These are phyloP conservation scores for Apiospora saccharicola DNA, from an alignment of 2,329 filamentous ascomycete species.

Conservation along the genomic window DNA sequence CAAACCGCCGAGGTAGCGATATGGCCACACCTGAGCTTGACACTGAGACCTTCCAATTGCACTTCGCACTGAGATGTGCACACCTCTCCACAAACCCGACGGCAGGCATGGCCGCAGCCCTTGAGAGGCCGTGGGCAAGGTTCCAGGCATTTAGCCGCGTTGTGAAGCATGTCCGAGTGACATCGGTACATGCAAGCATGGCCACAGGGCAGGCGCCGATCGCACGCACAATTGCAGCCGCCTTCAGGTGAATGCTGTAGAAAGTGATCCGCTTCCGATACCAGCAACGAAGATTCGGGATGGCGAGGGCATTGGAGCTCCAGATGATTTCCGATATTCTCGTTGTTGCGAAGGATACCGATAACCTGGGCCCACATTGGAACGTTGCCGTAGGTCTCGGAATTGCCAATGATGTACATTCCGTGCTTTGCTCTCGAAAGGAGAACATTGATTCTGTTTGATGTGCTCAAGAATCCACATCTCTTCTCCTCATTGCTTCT, in stretches of 20 bases:
- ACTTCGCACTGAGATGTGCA: slow-evolving; percentile 50
- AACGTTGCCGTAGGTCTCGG: slow-evolving; percentile 62
- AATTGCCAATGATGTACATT: slow-evolving; percentile 75
- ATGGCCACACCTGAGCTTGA: slow-evolving; percentile 53
- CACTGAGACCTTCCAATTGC: slow-evolving; percentile 38
- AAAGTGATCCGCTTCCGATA: slow-evolving; percentile 66
- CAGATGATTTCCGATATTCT: slow-evolving; percentile 58
- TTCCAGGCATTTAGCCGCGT: slow-evolving; percentile 53
- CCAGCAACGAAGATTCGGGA: slow-evolving; percentile 55
- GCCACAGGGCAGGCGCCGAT: slow-evolving; percentile 55
- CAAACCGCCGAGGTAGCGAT: slow-evolving; percentile 42
- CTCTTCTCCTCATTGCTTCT: slow-evolving; percentile 68
- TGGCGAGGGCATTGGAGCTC: slow-evolving; percentile 69
- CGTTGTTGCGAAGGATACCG: slow-evolving; percentile 52
- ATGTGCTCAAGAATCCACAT: slow-evolving; percentile 70
- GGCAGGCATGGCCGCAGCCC: slow-evolving; percentile 55
- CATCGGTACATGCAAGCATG: slow-evolving; percentile 55
- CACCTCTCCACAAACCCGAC: slow-evolving; percentile 49
- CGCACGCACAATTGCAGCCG: slow-evolving; percentile 63
- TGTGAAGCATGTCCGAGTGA: slow-evolving; percentile 56
- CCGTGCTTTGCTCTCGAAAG: slow-evolving; percentile 72
- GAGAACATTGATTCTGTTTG: slow-evolving; percentile 75
- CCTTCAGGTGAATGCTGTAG: slow-evolving; percentile 64
- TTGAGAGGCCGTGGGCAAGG: slow-evolving; percentile 50
- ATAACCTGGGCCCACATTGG: slow-evolving; percentile 71